Conservation (phyloP, 768 basidiomycete species). For the Pleurotus djamor region DNA sequence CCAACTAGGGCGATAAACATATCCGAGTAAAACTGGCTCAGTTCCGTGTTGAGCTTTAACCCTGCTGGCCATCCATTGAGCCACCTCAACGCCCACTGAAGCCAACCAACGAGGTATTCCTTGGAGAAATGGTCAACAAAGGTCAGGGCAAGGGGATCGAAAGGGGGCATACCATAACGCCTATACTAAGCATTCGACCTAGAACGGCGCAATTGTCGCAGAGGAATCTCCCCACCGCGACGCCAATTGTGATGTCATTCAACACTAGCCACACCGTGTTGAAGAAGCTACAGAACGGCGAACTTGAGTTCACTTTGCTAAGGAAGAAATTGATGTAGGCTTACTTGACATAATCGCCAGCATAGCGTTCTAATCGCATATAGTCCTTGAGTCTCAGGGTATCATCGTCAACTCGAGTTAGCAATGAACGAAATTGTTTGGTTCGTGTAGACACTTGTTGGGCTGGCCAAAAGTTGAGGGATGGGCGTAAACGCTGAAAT, state of each 20-base stretch:
- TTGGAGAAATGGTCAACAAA: conserved; percentile 12
- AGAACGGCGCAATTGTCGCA: conserved; percentile 59
- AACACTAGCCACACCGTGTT: conserved; percentile 78
- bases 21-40: conserved; percentile 83
- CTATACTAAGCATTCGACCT: conserved; percentile 29
- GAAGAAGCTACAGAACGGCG: conserved; percentile 65
- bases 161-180: conserved; percentile 35
- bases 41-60: conserved; percentile 91
- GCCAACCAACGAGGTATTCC: conserved; percentile 40
- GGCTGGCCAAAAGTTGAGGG: neutral
- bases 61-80: conserved; percentile 96
- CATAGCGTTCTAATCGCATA: conserved; percentile 12
- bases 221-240: conserved; percentile 68
- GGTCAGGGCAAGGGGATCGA: too few species aligned
- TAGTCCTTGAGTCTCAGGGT: neutral
- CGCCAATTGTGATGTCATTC: conserved; percentile 88
- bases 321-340: conserved; percentile 27
- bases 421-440: neutral
- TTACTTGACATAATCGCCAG: conserved; percentile 71
- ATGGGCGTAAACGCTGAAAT: neutral
- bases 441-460: neutral
- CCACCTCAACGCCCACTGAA: conserved; percentile 67
- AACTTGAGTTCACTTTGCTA: neutral
- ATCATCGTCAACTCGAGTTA: neutral
- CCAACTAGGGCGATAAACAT: conserved; percentile 63